Base-by-base conservation (phyloP, 345 rosid species). In the Adansonia digitata region DNA sequence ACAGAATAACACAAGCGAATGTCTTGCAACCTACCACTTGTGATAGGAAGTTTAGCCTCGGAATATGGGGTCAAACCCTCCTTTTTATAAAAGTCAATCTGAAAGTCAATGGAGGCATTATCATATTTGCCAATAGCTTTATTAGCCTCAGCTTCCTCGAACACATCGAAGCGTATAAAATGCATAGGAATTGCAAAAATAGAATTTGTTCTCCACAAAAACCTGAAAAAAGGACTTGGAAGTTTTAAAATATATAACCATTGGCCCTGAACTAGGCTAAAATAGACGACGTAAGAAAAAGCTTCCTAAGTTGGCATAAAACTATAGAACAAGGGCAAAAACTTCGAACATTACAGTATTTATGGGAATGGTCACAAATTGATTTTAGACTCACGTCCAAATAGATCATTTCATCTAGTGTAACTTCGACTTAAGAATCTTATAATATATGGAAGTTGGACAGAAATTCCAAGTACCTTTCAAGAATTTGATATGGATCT, bases 41-140 rank as follows among this genome's bases (percentile, higher is more conserved):
- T 90, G 76, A 96, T 90, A 2, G 99, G 99, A 77, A 88, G 85
- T 87, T 96, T 96, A 69, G 89, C 95, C 75, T 71, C 86, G n/a
- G 98, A 83, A 84, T 87, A 96, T 10, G 98, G 94, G 51, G 88
- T 85, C 86, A 96, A 80, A 18, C 99, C 99, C 85, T 96, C 99
- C 68, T 86, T 90, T 83, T 77, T 87, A 80, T 96, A 96, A 76
- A 96, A 96, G 26, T 88, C 87, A 40, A 96, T 80, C 85, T 96
- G 98, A 75, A 89, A 92, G 82, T 96, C 98, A 18, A 96, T 92
- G 74, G 99, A 92, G 35, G 90, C 81, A 48, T 96, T 93, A 67
- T 89, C 94, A 75, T 96, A 96, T 84, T 96, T 96, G 70, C 90
- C 94, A 57, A 98, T 98, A 77, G 97, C 99, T 88, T 96, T 96